These are phyloP conservation scores for Brassica rapa DNA, from an alignment of 345 rosid genomes.

Conservation along the genomic window DNA sequence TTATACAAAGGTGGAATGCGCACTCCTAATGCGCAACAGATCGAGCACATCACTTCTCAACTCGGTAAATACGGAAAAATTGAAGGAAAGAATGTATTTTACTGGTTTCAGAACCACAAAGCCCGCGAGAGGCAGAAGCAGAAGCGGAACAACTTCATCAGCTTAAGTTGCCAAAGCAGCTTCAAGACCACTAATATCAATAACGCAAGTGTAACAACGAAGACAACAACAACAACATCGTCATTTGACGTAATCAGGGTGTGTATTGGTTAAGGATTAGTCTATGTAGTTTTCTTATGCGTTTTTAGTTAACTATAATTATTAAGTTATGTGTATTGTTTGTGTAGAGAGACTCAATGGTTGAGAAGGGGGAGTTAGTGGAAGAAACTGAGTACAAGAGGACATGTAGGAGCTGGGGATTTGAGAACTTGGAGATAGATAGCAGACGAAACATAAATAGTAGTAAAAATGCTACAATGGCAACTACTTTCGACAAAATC, in stretches of 20 bases:
- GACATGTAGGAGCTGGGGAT: slow-evolving; percentile 86
- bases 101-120: slow-evolving; percentile 99
- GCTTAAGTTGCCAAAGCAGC: slow-evolving; percentile 44
- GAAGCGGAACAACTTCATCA: slow-evolving; percentile 71
- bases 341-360: slow-evolving; percentile 43
- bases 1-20: slow-evolving; percentile 85
- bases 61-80: slow-evolving; percentile 85
- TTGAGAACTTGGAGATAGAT: slow-evolving; percentile 65
- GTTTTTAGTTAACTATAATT: not conserved
- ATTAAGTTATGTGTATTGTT: not conserved
- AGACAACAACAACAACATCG: slow-evolving; percentile 39
- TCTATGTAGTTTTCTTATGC: not conserved
- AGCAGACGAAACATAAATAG: slow-evolving; percentile 41
- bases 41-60: slow-evolving; percentile 84
- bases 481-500: slow-evolving; percentile 23
- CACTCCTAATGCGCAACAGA: slow-evolving; percentile 92
- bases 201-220: slow-evolving; percentile 10
- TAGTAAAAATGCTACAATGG: slow-evolving; percentile 41
- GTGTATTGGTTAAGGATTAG: slow-evolving; percentile 13
- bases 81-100: slow-evolving; percentile 95
- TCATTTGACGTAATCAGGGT: slow-evolving; percentile 55
- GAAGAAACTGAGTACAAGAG: slow-evolving; percentile 79
- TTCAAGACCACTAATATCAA: slow-evolving; percentile 43
- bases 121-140: slow-evolving; percentile 98
- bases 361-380: slow-evolving; percentile 38